These are phyloP conservation scores for Candida nonsorbophila DNA, from an alignment of 805 yeast species.

Conservation along the genomic window DNA sequence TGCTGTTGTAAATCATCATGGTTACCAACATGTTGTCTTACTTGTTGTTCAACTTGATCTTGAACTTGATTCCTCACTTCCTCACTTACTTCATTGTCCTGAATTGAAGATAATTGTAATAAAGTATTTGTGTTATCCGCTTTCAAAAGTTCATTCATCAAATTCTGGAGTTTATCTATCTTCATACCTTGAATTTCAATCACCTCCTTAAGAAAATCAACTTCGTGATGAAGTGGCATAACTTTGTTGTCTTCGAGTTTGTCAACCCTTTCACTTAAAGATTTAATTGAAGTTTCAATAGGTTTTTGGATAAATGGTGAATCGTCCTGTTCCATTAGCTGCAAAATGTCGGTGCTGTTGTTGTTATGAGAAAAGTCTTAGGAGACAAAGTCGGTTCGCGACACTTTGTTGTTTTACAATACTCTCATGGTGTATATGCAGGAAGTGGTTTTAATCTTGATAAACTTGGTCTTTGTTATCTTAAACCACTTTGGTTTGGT, in stretches of 20 bases:
- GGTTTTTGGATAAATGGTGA: too few species aligned
- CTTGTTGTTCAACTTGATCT: constrained; percentile 16
- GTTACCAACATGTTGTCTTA: constrained; percentile 12
- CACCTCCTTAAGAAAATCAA: constrained; percentile 29
- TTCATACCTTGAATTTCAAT: constrained; percentile 33
- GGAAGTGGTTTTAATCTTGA: too few species aligned
- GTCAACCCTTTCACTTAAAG: constrained; percentile 7
- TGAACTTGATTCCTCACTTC: constrained; percentile 16
- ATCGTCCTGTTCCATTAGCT: too few species aligned
- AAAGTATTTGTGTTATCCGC: constrained; percentile 22
- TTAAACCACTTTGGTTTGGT: too few species aligned
- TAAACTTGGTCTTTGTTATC: too few species aligned
- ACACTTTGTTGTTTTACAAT: too few species aligned
- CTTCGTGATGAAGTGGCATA: constrained; percentile 20
- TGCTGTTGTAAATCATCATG: constrained; percentile 6
- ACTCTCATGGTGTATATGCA: too few species aligned
- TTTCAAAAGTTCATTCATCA: constrained; percentile 27
- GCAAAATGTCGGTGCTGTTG: too few species aligned
- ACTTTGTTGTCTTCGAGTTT: constrained; percentile 25
- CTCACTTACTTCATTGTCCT: constrained; percentile 10
- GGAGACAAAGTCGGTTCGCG: too few species aligned
- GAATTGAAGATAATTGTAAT: constrained; percentile 14
- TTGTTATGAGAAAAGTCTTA: too few species aligned
- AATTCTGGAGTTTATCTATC: constrained; percentile 31
- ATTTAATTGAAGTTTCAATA: constrained; percentile 7